A percentile compares a stretch with the other conserved stretches of the same genome.
phyloP scores from a whole-genome alignment of 2,329 filamentous ascomycete species.

The Hirsutella thompsonii region DNA sequence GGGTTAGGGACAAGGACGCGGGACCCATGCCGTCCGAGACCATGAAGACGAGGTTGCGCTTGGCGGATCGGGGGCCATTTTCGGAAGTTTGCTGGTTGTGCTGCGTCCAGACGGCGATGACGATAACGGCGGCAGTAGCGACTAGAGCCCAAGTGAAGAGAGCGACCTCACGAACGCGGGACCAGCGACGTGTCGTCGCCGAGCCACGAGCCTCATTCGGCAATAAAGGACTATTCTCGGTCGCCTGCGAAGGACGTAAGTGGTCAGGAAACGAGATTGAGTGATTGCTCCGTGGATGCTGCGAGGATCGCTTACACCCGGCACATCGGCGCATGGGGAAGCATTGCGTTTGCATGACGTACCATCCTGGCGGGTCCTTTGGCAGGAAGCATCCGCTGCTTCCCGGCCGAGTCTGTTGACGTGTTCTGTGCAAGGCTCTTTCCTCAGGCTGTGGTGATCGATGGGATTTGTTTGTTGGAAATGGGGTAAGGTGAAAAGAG shows the following conservation, averaged over 20 bases:
- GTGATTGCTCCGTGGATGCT: no score
- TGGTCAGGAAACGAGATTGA: neutral
- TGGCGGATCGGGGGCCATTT: constrained; percentile 36
- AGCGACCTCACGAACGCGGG: constrained; percentile 53
- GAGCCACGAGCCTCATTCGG: constrained; percentile 15
- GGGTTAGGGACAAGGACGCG: constrained; percentile 74
- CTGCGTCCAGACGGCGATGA: constrained; percentile 66
- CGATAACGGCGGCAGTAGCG: constrained; percentile 65
- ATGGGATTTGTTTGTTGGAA: no score
- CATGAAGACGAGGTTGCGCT: constrained; percentile 97
- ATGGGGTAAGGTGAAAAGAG: no score
- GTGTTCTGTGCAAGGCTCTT: no score
- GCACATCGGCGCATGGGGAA: neutral
- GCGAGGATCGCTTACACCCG: neutral
- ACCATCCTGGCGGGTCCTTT: constrained; percentile 2
- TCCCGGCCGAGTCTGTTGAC: neutral
- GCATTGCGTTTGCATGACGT: neutral
- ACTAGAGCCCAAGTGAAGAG: constrained; percentile 74
- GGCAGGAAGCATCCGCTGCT: neutral
- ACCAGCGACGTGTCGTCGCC: constrained; percentile 12
- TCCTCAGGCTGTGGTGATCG: no score
- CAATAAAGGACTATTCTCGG: constrained; percentile 31
- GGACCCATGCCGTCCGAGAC: constrained; percentile 98
- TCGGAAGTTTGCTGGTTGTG: constrained; percentile 46
- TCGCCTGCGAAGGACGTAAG: constrained; percentile 14